phyloP scores from a whole-genome alignment of 352 stramenopile genomes.

The Aphanomyces euteiches region DNA sequence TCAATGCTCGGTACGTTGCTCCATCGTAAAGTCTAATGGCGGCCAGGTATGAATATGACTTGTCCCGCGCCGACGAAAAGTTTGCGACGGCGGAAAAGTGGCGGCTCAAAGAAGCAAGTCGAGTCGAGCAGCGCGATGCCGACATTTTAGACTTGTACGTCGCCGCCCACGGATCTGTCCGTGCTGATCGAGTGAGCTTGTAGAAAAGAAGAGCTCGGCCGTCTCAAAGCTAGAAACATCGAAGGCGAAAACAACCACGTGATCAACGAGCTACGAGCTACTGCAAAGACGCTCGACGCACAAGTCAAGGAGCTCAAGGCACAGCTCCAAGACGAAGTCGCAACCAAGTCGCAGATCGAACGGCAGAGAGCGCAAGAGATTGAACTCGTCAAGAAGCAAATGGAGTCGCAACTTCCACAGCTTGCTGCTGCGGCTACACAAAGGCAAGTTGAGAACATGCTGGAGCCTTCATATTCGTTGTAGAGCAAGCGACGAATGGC shows the following conservation, averaged over 20 bases:
- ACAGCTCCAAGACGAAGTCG: slow-evolving; percentile 39
- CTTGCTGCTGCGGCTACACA: slow-evolving; percentile 42
- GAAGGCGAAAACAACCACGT: slow-evolving; percentile 44
- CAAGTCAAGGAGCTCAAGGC: slow-evolving; percentile 32
- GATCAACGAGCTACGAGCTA: slow-evolving; percentile 42
- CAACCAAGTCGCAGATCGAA: slow-evolving; percentile 37
- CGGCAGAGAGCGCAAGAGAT: slow-evolving; percentile 41
- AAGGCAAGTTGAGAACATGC: neutral
- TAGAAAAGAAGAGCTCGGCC: slow-evolving; percentile 45
- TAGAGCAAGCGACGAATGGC: slow-evolving; percentile 29
- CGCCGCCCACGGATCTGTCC: neutral
- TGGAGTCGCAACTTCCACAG: slow-evolving; percentile 51
- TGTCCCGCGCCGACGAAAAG: slow-evolving; percentile 41
- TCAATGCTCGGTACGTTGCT: slow-evolving; percentile 40
- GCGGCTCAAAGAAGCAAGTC: slow-evolving; percentile 45
- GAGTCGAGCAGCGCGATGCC: slow-evolving; percentile 49
- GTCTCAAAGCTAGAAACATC: slow-evolving; percentile 43
- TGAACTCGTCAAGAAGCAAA: slow-evolving; percentile 40
- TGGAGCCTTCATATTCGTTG: neutral
- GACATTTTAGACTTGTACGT: slow-evolving; percentile 42
- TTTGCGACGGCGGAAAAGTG: slow-evolving; percentile 50
- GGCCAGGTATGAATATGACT: slow-evolving; percentile 43
- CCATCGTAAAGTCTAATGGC: neutral
- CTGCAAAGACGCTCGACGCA: slow-evolving; percentile 18
- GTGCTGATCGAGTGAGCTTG: neutral